These are phyloP conservation scores for Pseudogymnoascus destructans DNA, from an alignment of 2,329 filamentous ascomycete genomes.

Conservation along the genomic window DNA sequence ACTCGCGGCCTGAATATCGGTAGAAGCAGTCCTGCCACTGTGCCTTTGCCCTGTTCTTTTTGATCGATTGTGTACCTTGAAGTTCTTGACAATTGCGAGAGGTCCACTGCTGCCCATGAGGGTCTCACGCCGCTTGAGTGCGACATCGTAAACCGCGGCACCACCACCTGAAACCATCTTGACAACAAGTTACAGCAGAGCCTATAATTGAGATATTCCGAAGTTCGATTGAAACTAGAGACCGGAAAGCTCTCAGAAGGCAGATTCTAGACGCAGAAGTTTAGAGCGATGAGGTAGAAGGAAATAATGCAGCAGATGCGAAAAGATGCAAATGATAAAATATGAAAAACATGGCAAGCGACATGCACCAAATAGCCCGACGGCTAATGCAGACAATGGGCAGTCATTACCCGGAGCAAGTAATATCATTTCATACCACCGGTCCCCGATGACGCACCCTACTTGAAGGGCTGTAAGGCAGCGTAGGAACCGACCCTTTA, in stretches of 20 bases:
- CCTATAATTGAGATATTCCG: neutral
- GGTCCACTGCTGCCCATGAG: conserved; percentile 42
- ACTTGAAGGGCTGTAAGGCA: neutral
- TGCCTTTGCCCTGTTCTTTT: too few species aligned
- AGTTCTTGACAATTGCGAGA: conserved; percentile 43
- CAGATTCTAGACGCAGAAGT: neutral
- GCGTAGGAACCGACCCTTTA: neutral
- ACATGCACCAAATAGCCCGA: neutral
- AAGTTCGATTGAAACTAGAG: neutral
- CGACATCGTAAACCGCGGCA: conserved; percentile 36
- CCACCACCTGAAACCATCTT: conserved; percentile 22
- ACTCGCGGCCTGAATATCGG: too few species aligned
- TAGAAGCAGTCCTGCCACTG: too few species aligned
- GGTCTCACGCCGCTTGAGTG: conserved; percentile 37
- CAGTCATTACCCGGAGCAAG: neutral
- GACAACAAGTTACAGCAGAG: conserved; percentile 5
- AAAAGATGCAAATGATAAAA: neutral
- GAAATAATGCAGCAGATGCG: neutral
- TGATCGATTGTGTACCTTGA: too few species aligned
- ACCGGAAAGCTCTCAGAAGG: neutral
- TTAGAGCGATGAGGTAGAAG: neutral
- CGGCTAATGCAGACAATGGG: neutral
- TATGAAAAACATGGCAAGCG: neutral
- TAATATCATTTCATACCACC: neutral
- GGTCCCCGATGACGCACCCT: too few species aligned